These are phyloP conservation scores for Euptelea pleiosperma DNA, from an alignment of 164 flowering plant genomes.

Conservation along the genomic window DNA sequence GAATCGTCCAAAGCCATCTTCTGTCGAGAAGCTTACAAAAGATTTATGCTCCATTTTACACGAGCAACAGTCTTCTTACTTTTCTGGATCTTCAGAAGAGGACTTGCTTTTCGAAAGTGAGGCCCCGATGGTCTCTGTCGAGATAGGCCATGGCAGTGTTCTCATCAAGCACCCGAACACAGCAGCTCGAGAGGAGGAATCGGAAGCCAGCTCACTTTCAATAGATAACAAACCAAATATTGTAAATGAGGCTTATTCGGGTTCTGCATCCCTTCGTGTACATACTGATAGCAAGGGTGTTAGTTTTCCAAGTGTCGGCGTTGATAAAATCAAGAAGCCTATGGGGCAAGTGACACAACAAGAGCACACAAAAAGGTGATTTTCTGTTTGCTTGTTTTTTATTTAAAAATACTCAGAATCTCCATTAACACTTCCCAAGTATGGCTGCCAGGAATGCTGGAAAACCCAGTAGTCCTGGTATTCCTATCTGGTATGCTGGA, in stretches of 20 bases:
- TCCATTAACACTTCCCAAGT: neutral
- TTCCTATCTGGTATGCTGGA: too few relatives aligned
- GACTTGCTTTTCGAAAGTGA: conserved; percentile 81
- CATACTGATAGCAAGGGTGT: conserved; percentile 33
- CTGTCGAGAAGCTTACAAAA: conserved; percentile 91
- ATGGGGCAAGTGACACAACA: conserved; percentile 31
- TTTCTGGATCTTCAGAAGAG: conserved; percentile 79
- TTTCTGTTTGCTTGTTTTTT: neutral
- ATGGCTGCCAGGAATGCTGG: neutral
- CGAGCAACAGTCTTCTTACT: conserved; percentile 76
- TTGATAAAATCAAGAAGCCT: conserved; percentile 35
- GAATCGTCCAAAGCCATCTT: conserved; percentile 64
- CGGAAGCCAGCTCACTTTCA: conserved; percentile 93
- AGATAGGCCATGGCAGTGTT: conserved; percentile 95
- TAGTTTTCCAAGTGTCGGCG: conserved; percentile 22
- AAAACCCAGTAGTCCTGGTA: too few relatives aligned
- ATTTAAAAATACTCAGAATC: neutral
- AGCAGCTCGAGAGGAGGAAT: conserved; percentile 80
- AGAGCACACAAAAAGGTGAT: conserved; percentile 52
- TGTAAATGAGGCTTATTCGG: conserved; percentile 49
- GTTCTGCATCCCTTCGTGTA: conserved; percentile 35
- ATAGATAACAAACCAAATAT: conserved; percentile 51
- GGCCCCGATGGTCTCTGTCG: conserved; percentile 87
- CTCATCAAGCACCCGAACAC: conserved; percentile 78
- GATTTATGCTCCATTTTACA: conserved; percentile 75